Base-by-base conservation (phyloP, 1,139 yeast genomes). In the Zygoascus meyerae region DNA sequence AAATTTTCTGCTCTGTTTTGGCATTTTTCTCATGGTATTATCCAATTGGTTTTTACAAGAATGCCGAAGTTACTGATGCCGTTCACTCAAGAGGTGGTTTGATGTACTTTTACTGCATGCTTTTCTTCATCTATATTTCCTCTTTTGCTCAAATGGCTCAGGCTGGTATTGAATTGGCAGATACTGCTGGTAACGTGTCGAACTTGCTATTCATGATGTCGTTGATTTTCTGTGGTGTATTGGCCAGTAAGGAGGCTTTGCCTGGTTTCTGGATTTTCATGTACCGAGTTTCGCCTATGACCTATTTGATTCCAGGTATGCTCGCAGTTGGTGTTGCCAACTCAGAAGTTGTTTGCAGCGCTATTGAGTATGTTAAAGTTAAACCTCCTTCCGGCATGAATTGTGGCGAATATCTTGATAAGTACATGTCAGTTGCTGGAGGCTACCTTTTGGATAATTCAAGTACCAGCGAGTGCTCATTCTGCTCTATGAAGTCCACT, bases 201-300 rank as follows among this genome's bases (percentile, higher is more conserved):
- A 71, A 77, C 30, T 63, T 84, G 64, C 60, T 82, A 58, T 83
- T 82, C 66, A 77, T 89, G 15, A 67, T 84, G 74, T 73, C 82
- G 52, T 70, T 85, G 64, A 75, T 79, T 48, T 86, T 86, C 78
- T 82, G 92, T 69, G 95, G 95, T 76, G 94, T 84, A 39, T 68
- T 86, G 65, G 84, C 78, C 11, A 73, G 81, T 32, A 78, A 82
- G 29, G 61, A 67, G n/a, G 69, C 68, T 12, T 66, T 84, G 68
- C 80, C 79, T 61, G 79, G 81, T 1, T 83, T 84, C 67, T 83
- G 73, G 73, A 70, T 58, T 50, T 86, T 84, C 70, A 81, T 84
- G 86, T 78, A 81, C 68, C 77, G 81, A 59, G 75, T 75, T 2
- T 78, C 85, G 5, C 92, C 92, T 18, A 76, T 78, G 64, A 81